Conservation (phyloP, 2,329 filamentous ascomycete genomes). For the Aureobasidium uvarum region DNA sequence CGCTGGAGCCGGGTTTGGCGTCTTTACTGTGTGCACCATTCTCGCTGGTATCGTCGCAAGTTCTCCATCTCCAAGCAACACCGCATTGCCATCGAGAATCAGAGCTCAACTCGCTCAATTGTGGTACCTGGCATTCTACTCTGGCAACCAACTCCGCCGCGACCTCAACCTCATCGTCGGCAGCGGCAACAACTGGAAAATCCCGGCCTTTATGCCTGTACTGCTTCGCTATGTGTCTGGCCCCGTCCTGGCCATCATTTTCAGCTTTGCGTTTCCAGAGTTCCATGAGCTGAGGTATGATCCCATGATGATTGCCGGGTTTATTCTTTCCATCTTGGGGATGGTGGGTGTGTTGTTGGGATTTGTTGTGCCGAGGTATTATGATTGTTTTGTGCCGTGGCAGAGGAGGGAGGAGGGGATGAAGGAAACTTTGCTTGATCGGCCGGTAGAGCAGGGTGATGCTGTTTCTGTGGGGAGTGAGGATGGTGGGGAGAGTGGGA, state of each 20-base stretch:
- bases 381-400: slow-evolving; percentile 53
- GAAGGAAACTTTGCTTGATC: slow-evolving; percentile 6
- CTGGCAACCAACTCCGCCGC: slow-evolving; percentile 57
- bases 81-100: neutral
- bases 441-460: neutral
- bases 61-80: neutral
- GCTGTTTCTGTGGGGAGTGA: neutral
- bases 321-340: slow-evolving; percentile 49
- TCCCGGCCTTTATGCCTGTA: slow-evolving; percentile 53
- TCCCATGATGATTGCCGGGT: slow-evolving; percentile 45
- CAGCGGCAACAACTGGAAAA: slow-evolving; percentile 56
- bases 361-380: slow-evolving; percentile 55
- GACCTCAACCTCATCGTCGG: slow-evolving; percentile 58
- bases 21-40: slow-evolving; percentile 50
- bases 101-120: slow-evolving; percentile 40
- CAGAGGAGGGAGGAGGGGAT: slow-evolving; percentile 50
- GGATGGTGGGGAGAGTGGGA: neutral
- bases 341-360: slow-evolving; percentile 51
- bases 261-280: slow-evolving; percentile 51
- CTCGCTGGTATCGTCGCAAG: slow-evolving; percentile 32
- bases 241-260: slow-evolving; percentile 53
- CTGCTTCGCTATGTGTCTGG: slow-evolving; percentile 53
- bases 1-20: slow-evolving; percentile 51
- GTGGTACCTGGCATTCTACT: slow-evolving; percentile 59
- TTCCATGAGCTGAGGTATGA: slow-evolving; percentile 49